Base-by-base conservation (phyloP, 2,329 filamentous ascomycete genomes). In the Xylariaceae sp. region DNA sequence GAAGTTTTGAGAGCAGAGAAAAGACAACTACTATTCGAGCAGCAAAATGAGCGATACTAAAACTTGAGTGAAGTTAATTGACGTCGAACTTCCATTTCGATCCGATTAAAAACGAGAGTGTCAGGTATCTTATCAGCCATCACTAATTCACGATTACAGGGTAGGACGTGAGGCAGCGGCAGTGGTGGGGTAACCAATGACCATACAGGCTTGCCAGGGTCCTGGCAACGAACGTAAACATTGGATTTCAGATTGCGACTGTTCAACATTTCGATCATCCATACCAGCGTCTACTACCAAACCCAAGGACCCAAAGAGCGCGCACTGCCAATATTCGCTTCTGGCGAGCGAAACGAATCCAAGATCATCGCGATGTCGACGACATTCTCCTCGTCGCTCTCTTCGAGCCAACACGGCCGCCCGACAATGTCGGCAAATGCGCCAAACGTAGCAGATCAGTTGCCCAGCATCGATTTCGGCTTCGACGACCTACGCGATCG, bases 401-500 rank as follows among this genome's bases (percentile, higher is more conserved):
- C 85, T 11, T 80, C 80, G 48, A 84, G 81, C 68, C 70, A 77
- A 42, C 73, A 72, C 62, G 76, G 82, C 60, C 80, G 80, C 57
- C 71, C 74, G 49, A 78, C 81, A 14, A 71, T 81, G 55, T 75
- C 79, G 30, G 75, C 82, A 38, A 72, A 75, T 42, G 81, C 76
- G 39, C 80, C 83, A 12, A 87, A 85, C 6, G 82, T 89, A 73
- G 86, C 85, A 39, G 87, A 90, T 66, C 82, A 83, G 44, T 82
- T 99, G 9, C 94, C 94, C 33, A 89, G 80, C 66, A 88, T 95
- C 69, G 90, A 96, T 70, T 97, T 99, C 68, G 90, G 90, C 51
- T 97, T 97, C 69, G 91, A 97, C 62, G 90, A 96, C 60, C 73
- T 99, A 65, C 91, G 92, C 71, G 90, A 92, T 63, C 88, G 90